phyloP scores from a whole-genome alignment of 805 yeast species.

The Zygosaccharomyces kombuchaensis region DNA sequence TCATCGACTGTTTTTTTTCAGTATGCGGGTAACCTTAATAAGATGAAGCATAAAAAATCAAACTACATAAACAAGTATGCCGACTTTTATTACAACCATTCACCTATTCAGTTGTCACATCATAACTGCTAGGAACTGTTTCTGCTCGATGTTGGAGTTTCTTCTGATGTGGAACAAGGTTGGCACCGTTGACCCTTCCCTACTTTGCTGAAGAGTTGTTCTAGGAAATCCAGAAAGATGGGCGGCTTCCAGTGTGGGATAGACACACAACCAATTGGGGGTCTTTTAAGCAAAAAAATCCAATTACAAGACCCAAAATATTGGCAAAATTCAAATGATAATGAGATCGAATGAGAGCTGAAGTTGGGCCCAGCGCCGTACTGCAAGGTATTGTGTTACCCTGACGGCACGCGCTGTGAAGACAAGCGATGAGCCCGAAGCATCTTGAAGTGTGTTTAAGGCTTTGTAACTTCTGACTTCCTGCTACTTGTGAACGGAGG shows the following conservation, averaged over 20 bases:
- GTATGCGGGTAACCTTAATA: neutral
- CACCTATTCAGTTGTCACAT: no score
- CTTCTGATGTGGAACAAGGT: no score
- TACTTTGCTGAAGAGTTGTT: no score
- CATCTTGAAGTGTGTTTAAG: no score
- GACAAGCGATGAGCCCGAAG: constrained; percentile 1
- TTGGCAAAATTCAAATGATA: neutral
- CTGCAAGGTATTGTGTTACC: neutral
- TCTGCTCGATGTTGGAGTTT: no score
- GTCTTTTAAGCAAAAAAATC: neutral
- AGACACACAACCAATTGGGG: neutral
- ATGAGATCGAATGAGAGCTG: neutral
- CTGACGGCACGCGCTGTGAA: neutral
- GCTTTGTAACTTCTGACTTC: neutral
- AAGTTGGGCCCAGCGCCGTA: neutral
- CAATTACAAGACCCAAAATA: neutral
- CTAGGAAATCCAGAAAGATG: no score
- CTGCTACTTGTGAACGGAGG: neutral
- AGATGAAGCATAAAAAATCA: neutral
- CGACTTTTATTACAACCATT: no score
- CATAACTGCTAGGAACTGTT: no score
- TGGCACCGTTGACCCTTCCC: no score
- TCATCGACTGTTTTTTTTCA: neutral
- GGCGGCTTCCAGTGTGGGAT: neutral
- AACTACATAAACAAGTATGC: no score